These are phyloP conservation scores for Gossypium stocksii DNA, from an alignment of 345 rosid species.

Conservation along the genomic window DNA sequence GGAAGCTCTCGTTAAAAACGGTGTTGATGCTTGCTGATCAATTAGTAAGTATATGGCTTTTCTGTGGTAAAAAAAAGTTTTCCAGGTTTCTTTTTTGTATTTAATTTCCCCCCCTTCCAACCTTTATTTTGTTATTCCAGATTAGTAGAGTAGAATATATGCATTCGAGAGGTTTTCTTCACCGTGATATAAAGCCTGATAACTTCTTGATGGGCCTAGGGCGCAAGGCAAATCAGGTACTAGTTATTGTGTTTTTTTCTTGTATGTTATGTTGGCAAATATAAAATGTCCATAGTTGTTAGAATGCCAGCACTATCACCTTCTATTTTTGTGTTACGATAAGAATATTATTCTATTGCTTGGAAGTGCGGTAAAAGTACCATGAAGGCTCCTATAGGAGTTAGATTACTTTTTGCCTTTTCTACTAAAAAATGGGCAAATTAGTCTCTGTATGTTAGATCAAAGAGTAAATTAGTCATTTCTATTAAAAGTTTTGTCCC, in stretches of 20 bases:
- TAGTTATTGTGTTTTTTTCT: neutral
- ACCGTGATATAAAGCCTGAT: constrained; percentile 89
- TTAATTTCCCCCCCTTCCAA: neutral
- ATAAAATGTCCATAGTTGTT: neutral
- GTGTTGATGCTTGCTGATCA: constrained; percentile 91
- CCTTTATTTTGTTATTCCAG: constrained; percentile 28
- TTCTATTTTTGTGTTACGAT: neutral
- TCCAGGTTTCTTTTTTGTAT: neutral
- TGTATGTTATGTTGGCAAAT: neutral
- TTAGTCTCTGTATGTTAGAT: too few species aligned
- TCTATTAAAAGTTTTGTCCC: too few species aligned
- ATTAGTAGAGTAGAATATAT: constrained; percentile 75
- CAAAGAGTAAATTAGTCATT: too few species aligned
- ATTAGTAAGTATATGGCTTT: constrained; percentile 39
- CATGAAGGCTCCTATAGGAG: too few species aligned
- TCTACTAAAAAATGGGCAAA: too few species aligned
- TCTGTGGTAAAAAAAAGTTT: neutral
- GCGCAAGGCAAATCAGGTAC: constrained; percentile 80
- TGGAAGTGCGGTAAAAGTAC: neutral
- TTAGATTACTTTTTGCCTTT: too few species aligned
- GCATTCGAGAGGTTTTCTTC: constrained; percentile 78
- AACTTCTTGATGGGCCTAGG: constrained; percentile 87
- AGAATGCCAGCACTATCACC: constrained; percentile 4
- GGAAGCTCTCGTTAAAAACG: constrained; percentile 67
- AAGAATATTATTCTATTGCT: neutral